Conservation (phyloP, 106 monocot species). For the Dendrobium catenatum region DNA sequence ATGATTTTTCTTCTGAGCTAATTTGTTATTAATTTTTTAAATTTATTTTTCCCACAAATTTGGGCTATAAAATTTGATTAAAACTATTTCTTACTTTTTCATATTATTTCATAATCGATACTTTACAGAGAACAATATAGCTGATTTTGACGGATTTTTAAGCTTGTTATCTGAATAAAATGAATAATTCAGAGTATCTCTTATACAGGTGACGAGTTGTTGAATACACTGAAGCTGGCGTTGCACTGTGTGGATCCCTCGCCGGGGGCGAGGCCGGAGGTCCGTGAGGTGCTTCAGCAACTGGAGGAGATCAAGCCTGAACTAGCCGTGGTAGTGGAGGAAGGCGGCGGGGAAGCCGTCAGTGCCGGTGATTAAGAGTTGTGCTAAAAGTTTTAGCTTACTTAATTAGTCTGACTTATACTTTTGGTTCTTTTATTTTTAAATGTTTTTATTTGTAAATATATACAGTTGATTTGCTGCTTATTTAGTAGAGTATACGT, state of each 20-base stretch:
- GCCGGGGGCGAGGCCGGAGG: conserved; percentile 62
- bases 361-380: not conserved
- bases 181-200: too few species aligned
- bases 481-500: not conserved
- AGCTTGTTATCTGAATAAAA: too few species aligned
- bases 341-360: not conserved
- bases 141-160: too few species aligned
- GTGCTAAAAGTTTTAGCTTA: not conserved
- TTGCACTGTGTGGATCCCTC: conserved; percentile 77
- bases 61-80: too few species aligned
- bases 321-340: conserved; percentile 10
- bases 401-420: not conserved
- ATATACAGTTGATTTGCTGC: not conserved
- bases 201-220: conserved; percentile 48
- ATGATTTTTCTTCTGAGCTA: too few species aligned
- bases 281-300: conserved; percentile 50
- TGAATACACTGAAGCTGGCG: conserved; percentile 79
- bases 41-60: too few species aligned
- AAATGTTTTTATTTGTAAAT: not conserved
- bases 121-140: too few species aligned
- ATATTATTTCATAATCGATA: too few species aligned
- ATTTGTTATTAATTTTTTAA: too few species aligned
- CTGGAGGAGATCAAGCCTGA: conserved; percentile 80
- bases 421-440: not conserved
- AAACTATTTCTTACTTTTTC: too few species aligned